Conservation (phyloP, 208 protist genomes). For the Phytomonas francai region DNA sequence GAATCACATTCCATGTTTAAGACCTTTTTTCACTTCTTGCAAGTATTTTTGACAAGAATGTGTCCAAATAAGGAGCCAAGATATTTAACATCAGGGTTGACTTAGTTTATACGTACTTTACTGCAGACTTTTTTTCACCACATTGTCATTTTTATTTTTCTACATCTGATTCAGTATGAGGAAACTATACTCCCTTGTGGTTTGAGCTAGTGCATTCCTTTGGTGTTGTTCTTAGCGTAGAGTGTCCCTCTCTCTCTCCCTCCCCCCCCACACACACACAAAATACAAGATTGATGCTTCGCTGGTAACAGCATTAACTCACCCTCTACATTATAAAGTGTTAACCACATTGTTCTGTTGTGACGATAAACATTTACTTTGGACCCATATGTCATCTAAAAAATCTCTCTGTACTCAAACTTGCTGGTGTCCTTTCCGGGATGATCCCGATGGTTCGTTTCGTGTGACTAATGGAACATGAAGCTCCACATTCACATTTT, state of each 20-base stretch:
- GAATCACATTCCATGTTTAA: background rate
- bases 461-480: background rate
- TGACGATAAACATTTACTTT: background rate
- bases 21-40: background rate
- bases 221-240: background rate
- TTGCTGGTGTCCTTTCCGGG: background rate
- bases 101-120: background rate
- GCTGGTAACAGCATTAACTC: background rate
- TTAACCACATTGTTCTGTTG: background rate
- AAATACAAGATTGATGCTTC: background rate
- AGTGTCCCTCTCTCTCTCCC: no score
- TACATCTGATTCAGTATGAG: constrained; percentile 1
- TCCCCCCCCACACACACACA: no score
- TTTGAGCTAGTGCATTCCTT: background rate
- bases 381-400: background rate
- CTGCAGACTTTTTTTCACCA: background rate
- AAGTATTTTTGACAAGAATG: background rate
- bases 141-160: constrained; percentile 3
- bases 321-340: background rate
- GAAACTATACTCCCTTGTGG: background rate
- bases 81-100: background rate
- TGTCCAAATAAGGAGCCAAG: background rate
- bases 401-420: background rate
- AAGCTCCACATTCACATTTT: background rate
- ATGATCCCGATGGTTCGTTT: background rate